Evolutionary conservation across 306 rosid genomes (phyloP).

Genomic region (Pueraria montana): DNA sequence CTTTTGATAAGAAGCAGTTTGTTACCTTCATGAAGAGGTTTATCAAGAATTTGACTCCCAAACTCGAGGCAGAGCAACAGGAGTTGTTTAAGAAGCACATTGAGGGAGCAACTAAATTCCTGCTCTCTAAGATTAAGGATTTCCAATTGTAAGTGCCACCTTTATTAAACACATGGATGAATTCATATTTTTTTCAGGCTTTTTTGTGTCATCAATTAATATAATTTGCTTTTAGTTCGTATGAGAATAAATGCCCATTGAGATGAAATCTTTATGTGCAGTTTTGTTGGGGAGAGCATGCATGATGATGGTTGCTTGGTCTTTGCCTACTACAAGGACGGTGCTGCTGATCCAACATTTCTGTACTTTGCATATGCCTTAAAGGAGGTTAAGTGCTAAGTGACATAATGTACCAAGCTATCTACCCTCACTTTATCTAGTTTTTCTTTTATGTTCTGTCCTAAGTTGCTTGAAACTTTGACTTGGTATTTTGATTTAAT

Average conservation of each 20-base stretch:
- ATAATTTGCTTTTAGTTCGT: not conserved
- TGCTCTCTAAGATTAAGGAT: constrained; percentile 72
- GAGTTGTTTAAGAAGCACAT: constrained; percentile 70
- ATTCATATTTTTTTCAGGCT: not conserved
- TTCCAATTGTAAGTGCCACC: constrained; percentile 72
- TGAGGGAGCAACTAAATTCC: constrained; percentile 79
- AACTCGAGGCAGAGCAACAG: constrained; percentile 64
- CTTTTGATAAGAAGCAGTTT: constrained; percentile 81
- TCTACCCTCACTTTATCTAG: constrained; percentile 42
- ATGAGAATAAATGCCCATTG: not conserved
- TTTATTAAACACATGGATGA: not conserved
- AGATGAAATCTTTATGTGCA: constrained; percentile 41
- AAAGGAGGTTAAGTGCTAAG: constrained; percentile 84
- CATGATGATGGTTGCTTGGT: constrained; percentile 70
- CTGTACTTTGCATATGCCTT: constrained; percentile 69
- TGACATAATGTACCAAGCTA: constrained; percentile 32
- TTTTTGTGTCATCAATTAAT: not conserved
- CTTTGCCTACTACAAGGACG: constrained; percentile 86
- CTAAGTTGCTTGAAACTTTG: constrained; percentile 43
- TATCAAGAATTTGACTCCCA: constrained; percentile 71
- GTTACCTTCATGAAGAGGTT: constrained; percentile 66
- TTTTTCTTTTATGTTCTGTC: constrained; percentile 30
- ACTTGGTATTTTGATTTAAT: constrained; percentile 20
- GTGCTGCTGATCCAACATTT: constrained; percentile 84
- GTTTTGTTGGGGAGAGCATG: constrained; percentile 95